Percentiles rank a stretch among this genome's conserved stretches.
Conservation (phyloP, 192 early-diverging fungal species). For the Backusella tarrabulga region DNA sequence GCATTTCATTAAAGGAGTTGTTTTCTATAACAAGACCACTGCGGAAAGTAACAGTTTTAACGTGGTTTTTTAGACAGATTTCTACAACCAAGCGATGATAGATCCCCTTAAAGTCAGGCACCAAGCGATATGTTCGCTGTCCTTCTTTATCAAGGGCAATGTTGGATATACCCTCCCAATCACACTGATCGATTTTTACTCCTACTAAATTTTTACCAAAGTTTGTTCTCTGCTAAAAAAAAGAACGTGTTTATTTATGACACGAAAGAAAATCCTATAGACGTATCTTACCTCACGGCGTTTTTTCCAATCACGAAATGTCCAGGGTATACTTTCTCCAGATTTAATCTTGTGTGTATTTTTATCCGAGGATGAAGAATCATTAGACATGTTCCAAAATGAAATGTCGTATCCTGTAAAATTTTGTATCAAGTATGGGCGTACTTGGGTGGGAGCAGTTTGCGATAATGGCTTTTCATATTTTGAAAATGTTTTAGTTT, state of each 20-base stretch:
- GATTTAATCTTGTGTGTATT: slow-evolving; percentile 48
- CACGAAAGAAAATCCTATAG: not conserved
- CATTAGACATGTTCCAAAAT: slow-evolving; percentile 66
- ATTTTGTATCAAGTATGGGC: slow-evolving; percentile 76
- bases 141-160: slow-evolving; percentile 80
- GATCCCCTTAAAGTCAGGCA: slow-evolving; percentile 62
- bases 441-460: slow-evolving; percentile 11
- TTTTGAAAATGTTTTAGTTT: not conserved
- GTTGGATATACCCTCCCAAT: slow-evolving; percentile 74
- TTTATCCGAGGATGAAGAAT: slow-evolving; percentile 44
- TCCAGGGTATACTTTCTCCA: slow-evolving; percentile 68
- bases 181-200: slow-evolving; percentile 48
- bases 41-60: slow-evolving; percentile 79
- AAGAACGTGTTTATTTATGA: not conserved
- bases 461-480: slow-evolving; percentile 17
- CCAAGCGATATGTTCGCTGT: slow-evolving; percentile 58
- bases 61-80: slow-evolving; percentile 65
- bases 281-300: slow-evolving; percentile 60
- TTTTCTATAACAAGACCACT: slow-evolving; percentile 70
- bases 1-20: slow-evolving; percentile 54
- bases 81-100: slow-evolving; percentile 74
- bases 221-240: slow-evolving; percentile 7
- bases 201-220: slow-evolving; percentile 45
- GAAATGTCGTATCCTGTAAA: slow-evolving; percentile 75
- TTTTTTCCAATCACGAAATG: slow-evolving; percentile 80